Evolutionary conservation across 192 early-diverging fungal genomes (phyloP).

Genomic region (Diversispora eburnea): DNA sequence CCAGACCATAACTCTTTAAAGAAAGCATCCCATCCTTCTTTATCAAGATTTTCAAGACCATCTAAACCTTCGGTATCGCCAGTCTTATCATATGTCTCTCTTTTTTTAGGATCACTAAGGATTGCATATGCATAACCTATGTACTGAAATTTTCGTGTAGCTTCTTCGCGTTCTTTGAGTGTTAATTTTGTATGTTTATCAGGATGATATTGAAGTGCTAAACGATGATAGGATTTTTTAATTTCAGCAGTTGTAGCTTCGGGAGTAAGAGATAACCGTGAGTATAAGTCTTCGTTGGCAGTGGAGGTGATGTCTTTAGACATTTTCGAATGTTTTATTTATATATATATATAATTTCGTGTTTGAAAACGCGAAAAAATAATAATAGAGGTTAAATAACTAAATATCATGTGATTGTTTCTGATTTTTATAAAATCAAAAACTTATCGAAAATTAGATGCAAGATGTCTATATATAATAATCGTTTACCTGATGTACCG

Average conservation of each 20-base stretch:
- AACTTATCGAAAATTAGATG: too few species aligned
- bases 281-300: slow-evolving; percentile 11
- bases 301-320: too few species aligned
- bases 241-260: slow-evolving; percentile 42
- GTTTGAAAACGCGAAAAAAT: too few species aligned
- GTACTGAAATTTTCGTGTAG: slow-evolving; percentile 70
- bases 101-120: slow-evolving; percentile 62
- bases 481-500: too few species aligned
- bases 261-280: not conserved
- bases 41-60: slow-evolving; percentile 34
- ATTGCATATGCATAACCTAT: slow-evolving; percentile 73
- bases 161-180: slow-evolving; percentile 50
- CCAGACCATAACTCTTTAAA: slow-evolving; percentile 75
- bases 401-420: too few species aligned
- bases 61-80: slow-evolving; percentile 46
- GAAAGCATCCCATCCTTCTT: slow-evolving; percentile 73
- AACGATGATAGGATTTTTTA: slow-evolving; percentile 84
- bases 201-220: slow-evolving; percentile 86
- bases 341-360: too few species aligned
- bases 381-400: too few species aligned
- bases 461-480: too few species aligned
- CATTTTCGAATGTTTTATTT: too few species aligned
- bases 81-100: slow-evolving; percentile 72
- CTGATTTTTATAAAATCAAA: too few species aligned
- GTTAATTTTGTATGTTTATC: slow-evolving; percentile 70